Base-by-base conservation (phyloP, 2,329 filamentous ascomycete species). In the Cladophialophora chaetospira region DNA sequence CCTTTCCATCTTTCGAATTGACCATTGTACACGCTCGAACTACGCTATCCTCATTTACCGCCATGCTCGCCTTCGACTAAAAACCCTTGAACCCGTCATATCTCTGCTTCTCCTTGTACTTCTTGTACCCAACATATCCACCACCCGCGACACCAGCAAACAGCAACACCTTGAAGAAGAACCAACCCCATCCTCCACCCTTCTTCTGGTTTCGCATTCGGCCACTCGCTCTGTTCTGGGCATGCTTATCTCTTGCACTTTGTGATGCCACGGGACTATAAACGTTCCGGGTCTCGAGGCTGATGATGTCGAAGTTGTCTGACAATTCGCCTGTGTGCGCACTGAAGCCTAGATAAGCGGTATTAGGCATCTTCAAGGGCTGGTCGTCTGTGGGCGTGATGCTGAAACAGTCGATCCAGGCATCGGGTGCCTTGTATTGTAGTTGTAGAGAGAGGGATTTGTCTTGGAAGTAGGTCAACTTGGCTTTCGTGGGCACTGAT, bases 261-360 rank as follows among this genome's bases (percentile, higher is more conserved):
- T 50, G 67, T 61, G 58, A 69, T 63, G 43, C 68, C 62, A 53
- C 65, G 44, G 58, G 83, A 67, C 82, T 86, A 78, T 97, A 97
- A 61, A 99, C 79, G 74, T 97, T 99, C 79, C 88, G 88, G 55
- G 93, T 87, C 63, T 86, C 80, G 67, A 99, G 83, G 48, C 85
- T 88, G 71, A 97, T 85, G 73, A 99, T 95, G 76, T 99, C 94
- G 80, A 97, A 93, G 80, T 96, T 96, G 77, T 99, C 94, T 74
- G 87, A 91, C 64, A 99, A 84, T 78, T 99, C 93, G 69, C 94
- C 94, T 13, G 94, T 97, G 79, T 97, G 93, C 3, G 75, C 77
- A 21, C 74, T 81, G 75, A 87, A 84, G 62, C 84, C 84, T 4
- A 87, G 74, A 71, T 87, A 87, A 25, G 82, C 77, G 52, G 86